Base-by-base conservation (phyloP, 2,329 filamentous ascomycete genomes). In the Helotiales sp. region DNA sequence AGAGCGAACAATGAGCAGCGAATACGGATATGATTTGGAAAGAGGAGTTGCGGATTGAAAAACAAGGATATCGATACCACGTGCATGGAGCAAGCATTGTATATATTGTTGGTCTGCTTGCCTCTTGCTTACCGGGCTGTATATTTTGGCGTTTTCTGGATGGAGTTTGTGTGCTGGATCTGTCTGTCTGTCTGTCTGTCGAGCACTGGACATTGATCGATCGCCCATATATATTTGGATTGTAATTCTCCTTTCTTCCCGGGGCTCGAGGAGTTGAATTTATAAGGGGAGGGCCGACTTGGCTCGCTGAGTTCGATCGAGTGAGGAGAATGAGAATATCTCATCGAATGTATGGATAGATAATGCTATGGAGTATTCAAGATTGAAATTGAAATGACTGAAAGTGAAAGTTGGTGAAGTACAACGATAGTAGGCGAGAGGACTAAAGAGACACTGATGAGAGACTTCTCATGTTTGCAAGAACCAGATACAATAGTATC, bases 81-180 rank as follows among this genome's bases (percentile, higher is more conserved):
- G 26, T 52, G 49, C 13, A 52, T 52, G 24, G 49, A 20, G 17
- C 17, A n/a, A 52, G 49, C 26, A 52, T 40, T 57, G n/a, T 57
- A 57, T 11, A 26, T 37, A 57, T 24, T 24, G 49, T 28, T 28
- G n/a, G n/a, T n/a, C n/a, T 52, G 26, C 49, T 26, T 49, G 22
- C 22, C n/a, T n/a, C n/a, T 30, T 52, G 49, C 26, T 57, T 34
- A 40, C 32, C 24, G 32, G 54, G 54, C 10, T 57, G 54, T 57
- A 57, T 40, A 57, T 57, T 57, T 40, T 40, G 54, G 54, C 54
- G 30, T 57, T 57, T 22, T 32, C 13, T 57, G 49, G 49, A 30
- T 17, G 49, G 49, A 17, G 49, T 52, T n/a, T 50, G 40, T 52
- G 20, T 34, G n/a, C n/a, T 34, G 8, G 52, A n/a, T 17, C 15